Conservation (phyloP, 352 stramenopile genomes). For the Phytophthora quininea region DNA sequence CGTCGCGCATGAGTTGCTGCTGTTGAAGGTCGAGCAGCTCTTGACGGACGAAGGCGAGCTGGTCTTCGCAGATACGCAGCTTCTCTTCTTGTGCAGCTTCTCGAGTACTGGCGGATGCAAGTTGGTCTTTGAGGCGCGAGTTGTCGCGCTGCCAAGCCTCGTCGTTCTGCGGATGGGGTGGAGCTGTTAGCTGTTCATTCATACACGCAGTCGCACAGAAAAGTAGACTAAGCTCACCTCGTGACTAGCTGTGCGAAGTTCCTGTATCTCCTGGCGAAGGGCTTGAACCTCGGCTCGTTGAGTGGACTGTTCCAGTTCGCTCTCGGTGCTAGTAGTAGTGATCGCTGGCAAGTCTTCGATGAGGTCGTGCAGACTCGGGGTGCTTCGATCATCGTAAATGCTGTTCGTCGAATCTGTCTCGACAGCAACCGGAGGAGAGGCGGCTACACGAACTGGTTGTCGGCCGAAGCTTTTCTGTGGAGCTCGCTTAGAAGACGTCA, state of each 20-base stretch:
- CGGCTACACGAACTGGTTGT: conserved; percentile 15
- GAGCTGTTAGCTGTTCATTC: no score
- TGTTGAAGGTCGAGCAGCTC: conserved; percentile 15
- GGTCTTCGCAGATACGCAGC: background rate
- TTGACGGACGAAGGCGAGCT: background rate
- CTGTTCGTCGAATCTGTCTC: conserved; percentile 1
- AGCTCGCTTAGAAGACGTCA: conserved; percentile 7
- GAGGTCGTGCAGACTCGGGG: conserved; percentile 1
- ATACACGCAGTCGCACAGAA: no score
- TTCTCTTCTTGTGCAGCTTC: conserved; percentile 20
- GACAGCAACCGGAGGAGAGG: conserved; percentile 6
- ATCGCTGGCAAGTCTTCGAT: background rate
- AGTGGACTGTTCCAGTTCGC: conserved; percentile 9
- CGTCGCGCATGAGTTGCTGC: conserved; percentile 18
- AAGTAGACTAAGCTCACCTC: conserved; percentile 10
- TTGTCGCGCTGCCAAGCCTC: conserved; percentile 32
- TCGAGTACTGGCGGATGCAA: conserved; percentile 9
- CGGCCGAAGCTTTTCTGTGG: conserved; percentile 33
- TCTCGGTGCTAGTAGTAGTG: background rate
- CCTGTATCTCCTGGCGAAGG: conserved; percentile 19
- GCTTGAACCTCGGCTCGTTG: conserved; percentile 13
- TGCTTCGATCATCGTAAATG: conserved; percentile 4
- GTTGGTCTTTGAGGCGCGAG: conserved; percentile 22
- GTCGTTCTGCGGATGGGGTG: conserved; percentile 17
- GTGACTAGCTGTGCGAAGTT: conserved; percentile 19